Evolutionary conservation across 306 rosid species (phyloP), one percentile per base, ranked within the genome.

Genomic region (Cucumis hystrix): DNA sequence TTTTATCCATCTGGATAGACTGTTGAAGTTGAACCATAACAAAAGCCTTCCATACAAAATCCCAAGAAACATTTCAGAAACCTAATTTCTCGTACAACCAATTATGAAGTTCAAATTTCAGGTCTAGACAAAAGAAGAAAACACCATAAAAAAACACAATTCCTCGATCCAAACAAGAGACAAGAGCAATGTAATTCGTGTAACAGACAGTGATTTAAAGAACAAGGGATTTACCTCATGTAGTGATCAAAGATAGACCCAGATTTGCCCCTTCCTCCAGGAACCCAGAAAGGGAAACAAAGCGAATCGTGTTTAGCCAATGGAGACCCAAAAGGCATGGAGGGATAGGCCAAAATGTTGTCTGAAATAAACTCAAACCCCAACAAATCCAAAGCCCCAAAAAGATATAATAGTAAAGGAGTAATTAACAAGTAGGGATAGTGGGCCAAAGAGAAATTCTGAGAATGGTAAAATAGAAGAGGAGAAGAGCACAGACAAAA

Each of bases 201-300:
- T 16, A 84, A 79, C 72, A 87, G 30, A 66, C 74, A 28, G 3
- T 83, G 64, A 73, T 13, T 62, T 68, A 57, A 82, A 81, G 83
- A 81, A 81, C 35, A 84, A 90, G 82, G 87, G 84, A 90, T 79
- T 87, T 80, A 91, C 96, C 96, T 91, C 83, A 72, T 82, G 82
- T 75, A 85, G 60, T 78, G 87, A 88, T 88, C 91, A 74, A 82
- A 57, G 72, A 84, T 78, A 89, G 45, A 74, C 49, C 83, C 86
- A 73, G 85, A 81, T 83, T 82, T 87, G 82, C 83, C 91, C 77
- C 85, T 89, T 82, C 78, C 85, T 89, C 87, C 75, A 76, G 79
- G 71, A 37, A 87, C 77, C 81, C 89, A 85, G 84, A 86, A 83
- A 86, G 91, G 89, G 80, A 83, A 86, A 79, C 62, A 30, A 82